Evolutionary conservation across 2,329 filamentous ascomycete genomes (phyloP).

Genomic region (Trichoderma sp.): DNA sequence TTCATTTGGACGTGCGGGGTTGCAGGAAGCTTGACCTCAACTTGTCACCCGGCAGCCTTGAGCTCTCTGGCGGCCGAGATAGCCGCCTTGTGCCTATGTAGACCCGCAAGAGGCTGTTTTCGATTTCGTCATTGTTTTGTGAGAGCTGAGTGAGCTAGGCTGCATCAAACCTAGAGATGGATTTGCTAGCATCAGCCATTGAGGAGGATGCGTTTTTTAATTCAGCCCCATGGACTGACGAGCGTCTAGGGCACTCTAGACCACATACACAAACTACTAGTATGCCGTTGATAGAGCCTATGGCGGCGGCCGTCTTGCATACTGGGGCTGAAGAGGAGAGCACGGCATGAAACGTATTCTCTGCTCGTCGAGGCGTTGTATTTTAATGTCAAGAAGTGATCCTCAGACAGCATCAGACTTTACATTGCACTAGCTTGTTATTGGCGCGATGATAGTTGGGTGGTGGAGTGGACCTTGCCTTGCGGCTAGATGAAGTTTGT

Average conservation of each 20-base stretch:
- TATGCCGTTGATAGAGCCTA: not conserved
- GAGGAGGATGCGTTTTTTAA: not conserved
- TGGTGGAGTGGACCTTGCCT: constrained; percentile 6
- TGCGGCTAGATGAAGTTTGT: not conserved
- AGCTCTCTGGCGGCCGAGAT: constrained; percentile 13
- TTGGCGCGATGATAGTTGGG: constrained; percentile 1
- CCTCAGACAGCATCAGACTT: not conserved
- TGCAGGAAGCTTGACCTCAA: not conserved
- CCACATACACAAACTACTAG: not conserved
- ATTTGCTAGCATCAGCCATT: constrained; percentile 1
- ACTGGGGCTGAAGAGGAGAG: not conserved
- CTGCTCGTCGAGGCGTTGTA: not conserved
- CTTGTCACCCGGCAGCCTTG: not conserved
- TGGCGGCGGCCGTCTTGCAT: not conserved
- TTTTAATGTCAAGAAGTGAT: not conserved
- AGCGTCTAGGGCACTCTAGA: not conserved
- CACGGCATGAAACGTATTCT: not conserved
- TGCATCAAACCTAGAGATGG: constrained; percentile 20
- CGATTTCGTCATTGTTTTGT: constrained; percentile 13
- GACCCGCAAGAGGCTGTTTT: constrained; percentile 13
- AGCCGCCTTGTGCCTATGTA: constrained; percentile 3
- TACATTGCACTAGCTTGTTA: not conserved
- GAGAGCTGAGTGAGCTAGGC: constrained; percentile 20
- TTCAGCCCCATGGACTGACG: constrained; percentile 1
- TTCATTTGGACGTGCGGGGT: constrained; percentile 11